Conservation (phyloP, 2,329 filamentous ascomycete genomes). For the Colletotrichum liaoningense region DNA sequence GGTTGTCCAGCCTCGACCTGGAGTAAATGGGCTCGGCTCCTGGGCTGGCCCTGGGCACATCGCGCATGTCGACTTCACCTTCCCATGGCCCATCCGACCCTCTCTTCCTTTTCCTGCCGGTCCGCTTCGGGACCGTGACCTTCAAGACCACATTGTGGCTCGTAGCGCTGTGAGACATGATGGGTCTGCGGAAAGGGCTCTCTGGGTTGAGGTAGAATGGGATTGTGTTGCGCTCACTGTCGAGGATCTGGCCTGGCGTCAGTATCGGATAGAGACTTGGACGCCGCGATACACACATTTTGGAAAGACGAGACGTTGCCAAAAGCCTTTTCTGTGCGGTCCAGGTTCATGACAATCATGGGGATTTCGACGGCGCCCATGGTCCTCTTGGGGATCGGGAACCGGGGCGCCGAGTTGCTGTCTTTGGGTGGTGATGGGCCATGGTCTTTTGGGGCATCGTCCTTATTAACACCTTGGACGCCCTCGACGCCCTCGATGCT, state of each 20-base stretch:
- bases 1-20: conserved; percentile 62
- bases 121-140: conserved; percentile 86
- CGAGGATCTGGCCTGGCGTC: conserved; percentile 52
- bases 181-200: conserved; percentile 81
- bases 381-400: conserved; percentile 46
- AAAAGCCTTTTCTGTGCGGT: conserved; percentile 55
- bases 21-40: conserved; percentile 50
- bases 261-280: not conserved
- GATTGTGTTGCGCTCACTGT: conserved; percentile 61
- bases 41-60: conserved; percentile 30
- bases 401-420: conserved; percentile 39
- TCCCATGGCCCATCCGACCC: conserved; percentile 77
- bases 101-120: conserved; percentile 85
- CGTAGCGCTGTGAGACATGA: conserved; percentile 79
- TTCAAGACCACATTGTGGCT: conserved; percentile 90
- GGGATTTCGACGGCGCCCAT: conserved; percentile 57
- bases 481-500: no score
- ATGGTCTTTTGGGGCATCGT: not conserved
- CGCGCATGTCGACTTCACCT: conserved; percentile 51
- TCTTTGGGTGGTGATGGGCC: not conserved
- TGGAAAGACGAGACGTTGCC: conserved; percentile 51
- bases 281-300: conserved; percentile 46
- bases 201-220: conserved; percentile 84
- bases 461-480: no score
- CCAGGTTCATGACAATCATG: conserved; percentile 56